Evolutionary conservation across 208 protist species (phyloP), one percentile per base, ranked within the genome.

Genomic region (Leishmania arabica): DNA sequence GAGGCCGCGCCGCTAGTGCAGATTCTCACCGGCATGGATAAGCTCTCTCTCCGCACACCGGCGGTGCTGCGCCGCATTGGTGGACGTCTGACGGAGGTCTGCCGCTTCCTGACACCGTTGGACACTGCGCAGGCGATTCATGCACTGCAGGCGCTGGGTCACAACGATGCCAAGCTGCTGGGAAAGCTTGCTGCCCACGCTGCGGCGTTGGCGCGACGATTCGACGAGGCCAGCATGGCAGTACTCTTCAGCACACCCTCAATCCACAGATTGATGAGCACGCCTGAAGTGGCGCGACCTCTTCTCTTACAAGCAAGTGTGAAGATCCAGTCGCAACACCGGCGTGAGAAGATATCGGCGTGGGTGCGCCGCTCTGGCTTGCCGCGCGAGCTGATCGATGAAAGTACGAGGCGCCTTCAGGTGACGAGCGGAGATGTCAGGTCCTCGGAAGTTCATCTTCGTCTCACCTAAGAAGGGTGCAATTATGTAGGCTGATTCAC

Each of bases 1-100:
- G 91, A 94, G 54, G 94, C 92, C 11, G 79, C 88, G 45, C 88
- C 90, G 76, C 86, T 97, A 31, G 92, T 96, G 49, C 84, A 92
- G 78, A 88, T 96, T 47, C 81, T 95, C 1, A 77, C 69, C 8
- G 90, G 77, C 34, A 90, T 95, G 84, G 78, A 89, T 34, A 85
- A 88, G 74, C 86, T 96, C 27, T 93, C 89, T 56, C 66, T 96
- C 60, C 89, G 92, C 27, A 81, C 83, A 62, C 90, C 92, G 54
- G 76, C 82, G 49, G 76, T 92, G 58, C 81, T 95, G 53, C 68
- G 47, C 34, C 62, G 84, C 69, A 84, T 92, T 58, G 83, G 82
- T 37, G 83, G 77, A 51, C 88, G 94, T 9, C 66, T 96, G n/a
- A 40, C 73, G 9, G 78, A 80, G 31, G 80, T 95, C 37, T 76